phyloP scores from a whole-genome alignment of 192 early-diverging fungal species.

The Phlyctochytrium arcticum region DNA sequence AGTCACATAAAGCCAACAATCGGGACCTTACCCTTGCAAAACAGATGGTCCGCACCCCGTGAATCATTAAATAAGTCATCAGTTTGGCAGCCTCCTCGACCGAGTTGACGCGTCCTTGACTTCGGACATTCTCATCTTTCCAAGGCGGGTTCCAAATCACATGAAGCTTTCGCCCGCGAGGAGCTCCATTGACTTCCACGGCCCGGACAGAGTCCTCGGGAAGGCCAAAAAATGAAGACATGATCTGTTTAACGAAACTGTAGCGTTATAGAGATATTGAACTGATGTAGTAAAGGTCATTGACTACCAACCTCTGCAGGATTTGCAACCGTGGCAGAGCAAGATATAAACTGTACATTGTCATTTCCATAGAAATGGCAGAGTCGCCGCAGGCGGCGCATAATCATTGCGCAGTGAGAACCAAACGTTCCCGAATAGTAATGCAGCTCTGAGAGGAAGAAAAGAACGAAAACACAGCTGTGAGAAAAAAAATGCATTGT shows the following conservation, averaged over 20 bases:
- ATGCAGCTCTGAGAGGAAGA: constrained; percentile 54
- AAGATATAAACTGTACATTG: constrained; percentile 55
- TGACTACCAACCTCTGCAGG: constrained; percentile 33
- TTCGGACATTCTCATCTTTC: constrained; percentile 2
- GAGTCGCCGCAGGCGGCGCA: constrained; percentile 63
- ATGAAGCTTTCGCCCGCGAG: constrained; percentile 36
- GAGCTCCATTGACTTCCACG: constrained; percentile 29
- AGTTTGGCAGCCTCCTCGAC: constrained; percentile 23
- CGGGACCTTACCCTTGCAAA: constrained; percentile 31
- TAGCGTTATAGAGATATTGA: neutral
- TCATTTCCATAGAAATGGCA: constrained; percentile 44
- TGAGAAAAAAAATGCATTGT: too few relatives aligned
- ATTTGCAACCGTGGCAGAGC: constrained; percentile 70
- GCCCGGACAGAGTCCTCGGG: constrained; percentile 3
- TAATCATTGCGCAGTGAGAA: constrained; percentile 57
- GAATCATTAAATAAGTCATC: neutral
- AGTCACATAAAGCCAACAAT: neutral
- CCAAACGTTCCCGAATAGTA: constrained; percentile 66
- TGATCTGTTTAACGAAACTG: constrained; percentile 16
- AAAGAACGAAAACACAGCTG: neutral
- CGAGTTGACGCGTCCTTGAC: constrained; percentile 16
- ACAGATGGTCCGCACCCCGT: constrained; percentile 24
- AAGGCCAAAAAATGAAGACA: constrained; percentile 39
- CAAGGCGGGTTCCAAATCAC: constrained; percentile 41
- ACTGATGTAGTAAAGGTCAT: neutral